Evolutionary conservation across 495 filamentous ascomycete species (phyloP).

Genomic region (Bathelium albidoporum): DNA sequence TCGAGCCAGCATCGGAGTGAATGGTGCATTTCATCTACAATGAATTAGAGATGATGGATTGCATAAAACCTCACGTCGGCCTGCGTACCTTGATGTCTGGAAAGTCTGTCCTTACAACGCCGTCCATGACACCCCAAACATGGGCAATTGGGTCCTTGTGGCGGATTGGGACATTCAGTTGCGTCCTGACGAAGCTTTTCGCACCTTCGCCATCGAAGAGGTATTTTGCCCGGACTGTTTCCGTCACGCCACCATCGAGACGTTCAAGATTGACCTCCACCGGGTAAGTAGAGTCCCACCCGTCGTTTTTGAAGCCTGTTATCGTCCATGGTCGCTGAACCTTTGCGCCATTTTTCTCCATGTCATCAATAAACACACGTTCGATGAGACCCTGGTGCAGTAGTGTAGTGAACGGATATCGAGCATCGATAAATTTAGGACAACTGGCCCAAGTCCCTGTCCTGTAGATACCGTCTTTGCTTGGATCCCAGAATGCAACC

Average conservation of each 20-base stretch:
- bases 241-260: conserved; percentile 57
- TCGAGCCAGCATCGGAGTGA: conserved; percentile 38
- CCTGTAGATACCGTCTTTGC: conserved; percentile 39
- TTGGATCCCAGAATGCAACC: conserved; percentile 58
- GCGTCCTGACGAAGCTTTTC: conserved; percentile 51
- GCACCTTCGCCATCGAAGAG: conserved; percentile 57
- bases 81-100: conserved; percentile 37
- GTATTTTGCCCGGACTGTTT: conserved; percentile 56
- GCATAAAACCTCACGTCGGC: background rate
- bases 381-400: conserved; percentile 59
- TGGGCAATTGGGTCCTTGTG: conserved; percentile 56
- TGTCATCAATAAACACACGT: conserved; percentile 52
- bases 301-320: conserved; percentile 49
- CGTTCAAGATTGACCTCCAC: conserved; percentile 63
- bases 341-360: conserved; percentile 46
- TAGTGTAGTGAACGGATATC: conserved; percentile 56
- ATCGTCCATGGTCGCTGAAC: conserved; percentile 58
- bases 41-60: conserved; percentile 6
- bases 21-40: conserved; percentile 79
- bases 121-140: conserved; percentile 39
- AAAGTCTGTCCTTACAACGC: conserved; percentile 35
- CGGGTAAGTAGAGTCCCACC: conserved; percentile 44
- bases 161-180: conserved; percentile 47
- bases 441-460: conserved; percentile 55
- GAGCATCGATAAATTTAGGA: conserved; percentile 54